Base-by-base conservation (phyloP, 2,329 filamentous ascomycete species). In the Leptographium wingfieldii region DNA sequence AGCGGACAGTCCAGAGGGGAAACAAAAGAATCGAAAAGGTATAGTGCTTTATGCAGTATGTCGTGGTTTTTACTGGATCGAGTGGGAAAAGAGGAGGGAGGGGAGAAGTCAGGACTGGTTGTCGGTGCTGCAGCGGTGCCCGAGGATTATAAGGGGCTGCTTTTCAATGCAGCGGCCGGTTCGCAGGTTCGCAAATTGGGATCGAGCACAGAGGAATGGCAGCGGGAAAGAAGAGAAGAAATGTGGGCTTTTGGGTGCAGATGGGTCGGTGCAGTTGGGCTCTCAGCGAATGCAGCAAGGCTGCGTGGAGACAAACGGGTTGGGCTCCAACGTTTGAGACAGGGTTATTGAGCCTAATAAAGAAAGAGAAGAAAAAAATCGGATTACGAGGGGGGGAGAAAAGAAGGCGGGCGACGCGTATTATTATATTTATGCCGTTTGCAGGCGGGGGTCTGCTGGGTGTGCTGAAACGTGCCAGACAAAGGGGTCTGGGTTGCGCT, bases 1-100 rank as follows among this genome's bases (percentile, higher is more conserved):
- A 22, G 25, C 38, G 55, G 55, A 22, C 1, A 14, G 3, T 58
- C 51, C 55, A 58, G 38, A n/a, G 40, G 12, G 46, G 19, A 19
- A 53, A 65, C 53, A 60, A 65, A 66, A 63, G 68, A 68, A 66
- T 69, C 46, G 54, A 43, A 59, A 46, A 27, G 33, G 49, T 51
- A 46, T 51, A 57, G 57, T 57, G 57, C 48, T 46, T 51, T 56
- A 55, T 60, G 61, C 61, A 60, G 67, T 69, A 66, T 63, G 67
- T 63, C 68, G 69, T 67, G 69, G 68, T 69, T 70, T 69, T 69
- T 68, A 70, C 67, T 61, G 64, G 60, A 55, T 56, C 58, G 60
- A 58, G 59, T 53, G 60, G 6, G 56, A 43, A 22, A 29, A 48
- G 48, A 58, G 56, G 56, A 58, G 56, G 56, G 56, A 58, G 56